Evolutionary conservation across 2,329 filamentous ascomycete species (phyloP).

Genomic region (Aspergillus sp.): DNA sequence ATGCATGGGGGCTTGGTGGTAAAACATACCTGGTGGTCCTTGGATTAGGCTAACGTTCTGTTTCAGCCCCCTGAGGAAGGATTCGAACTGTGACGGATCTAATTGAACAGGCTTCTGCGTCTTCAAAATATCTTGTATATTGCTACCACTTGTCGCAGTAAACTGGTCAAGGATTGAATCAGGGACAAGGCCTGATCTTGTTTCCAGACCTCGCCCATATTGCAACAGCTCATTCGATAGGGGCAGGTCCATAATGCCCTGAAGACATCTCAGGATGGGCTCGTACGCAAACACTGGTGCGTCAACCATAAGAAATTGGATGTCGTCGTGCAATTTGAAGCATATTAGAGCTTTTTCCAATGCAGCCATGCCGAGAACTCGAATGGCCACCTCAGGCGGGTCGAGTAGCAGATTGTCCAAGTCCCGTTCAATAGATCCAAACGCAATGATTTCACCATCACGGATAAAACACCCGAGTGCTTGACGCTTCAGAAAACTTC

Average conservation of each 20-base stretch:
- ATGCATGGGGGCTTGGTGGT: no score
- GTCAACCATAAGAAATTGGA: constrained; percentile 52
- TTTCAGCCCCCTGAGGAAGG: constrained; percentile 48
- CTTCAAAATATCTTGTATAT: constrained; percentile 26
- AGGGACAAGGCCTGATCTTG: constrained; percentile 7
- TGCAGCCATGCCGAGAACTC: constrained; percentile 41
- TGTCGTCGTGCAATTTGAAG: constrained; percentile 27
- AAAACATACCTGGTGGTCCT: constrained; percentile 58
- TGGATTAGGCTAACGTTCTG: constrained; percentile 56
- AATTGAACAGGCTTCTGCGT: constrained; percentile 30
- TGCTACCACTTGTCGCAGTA: constrained; percentile 8
- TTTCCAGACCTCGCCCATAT: constrained; percentile 12
- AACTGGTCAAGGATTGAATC: constrained; percentile 10
- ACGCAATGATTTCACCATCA: constrained; percentile 47
- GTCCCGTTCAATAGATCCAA: constrained; percentile 51
- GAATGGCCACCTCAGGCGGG: constrained; percentile 45
- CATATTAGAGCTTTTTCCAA: constrained; percentile 42
- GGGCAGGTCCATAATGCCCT: constrained; percentile 49
- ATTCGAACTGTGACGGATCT: constrained; percentile 49
- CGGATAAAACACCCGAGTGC: constrained; percentile 55
- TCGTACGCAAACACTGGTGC: constrained; percentile 62
- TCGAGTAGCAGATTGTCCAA: constrained; percentile 33
- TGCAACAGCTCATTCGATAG: constrained; percentile 48
- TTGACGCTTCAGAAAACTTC: constrained; percentile 49
- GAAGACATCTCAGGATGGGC: constrained; percentile 54